Evolutionary conservation across 2,329 filamentous ascomycete species (phyloP).

Genomic region (Rasamsonia emersonii): DNA sequence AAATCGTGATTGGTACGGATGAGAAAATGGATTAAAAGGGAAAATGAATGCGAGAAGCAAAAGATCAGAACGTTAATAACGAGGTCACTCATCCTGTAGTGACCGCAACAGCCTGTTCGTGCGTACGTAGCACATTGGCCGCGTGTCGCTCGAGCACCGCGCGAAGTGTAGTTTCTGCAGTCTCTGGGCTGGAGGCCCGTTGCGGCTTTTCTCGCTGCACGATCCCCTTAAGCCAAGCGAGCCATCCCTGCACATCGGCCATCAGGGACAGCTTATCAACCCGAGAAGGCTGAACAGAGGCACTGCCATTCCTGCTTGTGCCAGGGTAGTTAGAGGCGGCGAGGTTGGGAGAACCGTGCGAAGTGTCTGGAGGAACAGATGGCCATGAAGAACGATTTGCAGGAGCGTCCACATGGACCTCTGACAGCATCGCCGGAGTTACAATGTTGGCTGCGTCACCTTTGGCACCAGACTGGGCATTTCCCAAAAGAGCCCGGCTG

Average conservation of each 20-base stretch:
- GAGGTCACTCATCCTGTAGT: constrained; percentile 3
- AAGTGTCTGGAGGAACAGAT: constrained; percentile 9
- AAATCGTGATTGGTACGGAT: too few relatives aligned
- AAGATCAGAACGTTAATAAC: background rate
- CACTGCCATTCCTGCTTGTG: background rate
- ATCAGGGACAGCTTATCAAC: constrained; percentile 13
- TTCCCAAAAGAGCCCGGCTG: constrained; percentile 24
- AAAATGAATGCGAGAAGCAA: too few relatives aligned
- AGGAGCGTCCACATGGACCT: constrained; percentile 29
- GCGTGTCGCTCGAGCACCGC: constrained; percentile 25
- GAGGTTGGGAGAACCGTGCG: constrained; percentile 3
- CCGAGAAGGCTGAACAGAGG: background rate
- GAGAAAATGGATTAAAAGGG: too few relatives aligned
- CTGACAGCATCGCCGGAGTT: constrained; percentile 31
- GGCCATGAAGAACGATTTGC: constrained; percentile 17
- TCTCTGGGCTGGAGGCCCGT: constrained; percentile 11
- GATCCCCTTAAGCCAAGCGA: constrained; percentile 26
- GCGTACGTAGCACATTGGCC: background rate
- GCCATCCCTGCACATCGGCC: constrained; percentile 24
- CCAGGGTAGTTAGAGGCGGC: constrained; percentile 1
- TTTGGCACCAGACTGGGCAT: constrained; percentile 6
- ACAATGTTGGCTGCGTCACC: constrained; percentile 16
- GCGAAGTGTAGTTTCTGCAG: constrained; percentile 29
- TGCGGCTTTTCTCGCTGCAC: constrained; percentile 11
- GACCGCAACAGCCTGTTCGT: constrained; percentile 6